Evolutionary conservation across 1,139 yeast genomes (phyloP).

Genomic region (Saccharomycopsis hybrid): DNA sequence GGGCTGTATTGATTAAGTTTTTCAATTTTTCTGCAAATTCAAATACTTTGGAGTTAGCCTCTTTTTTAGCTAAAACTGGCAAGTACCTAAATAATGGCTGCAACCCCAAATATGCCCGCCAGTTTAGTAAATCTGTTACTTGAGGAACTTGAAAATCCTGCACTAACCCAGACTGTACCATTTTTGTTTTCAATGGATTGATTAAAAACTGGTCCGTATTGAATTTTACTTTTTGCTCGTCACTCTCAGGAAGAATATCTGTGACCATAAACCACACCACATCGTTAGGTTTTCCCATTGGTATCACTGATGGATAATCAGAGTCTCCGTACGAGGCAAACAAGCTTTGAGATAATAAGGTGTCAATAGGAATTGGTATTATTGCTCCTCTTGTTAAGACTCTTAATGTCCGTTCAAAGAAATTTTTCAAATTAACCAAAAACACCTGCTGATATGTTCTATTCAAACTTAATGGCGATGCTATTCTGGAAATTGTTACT

Average conservation of each 20-base stretch:
- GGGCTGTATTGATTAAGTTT: conserved; percentile 43
- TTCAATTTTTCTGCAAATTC: conserved; percentile 46
- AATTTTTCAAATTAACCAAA: conserved; percentile 52
- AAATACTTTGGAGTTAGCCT: conserved; percentile 29
- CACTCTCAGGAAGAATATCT: conserved; percentile 36
- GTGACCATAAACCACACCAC: conserved; percentile 79
- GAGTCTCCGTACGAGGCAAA: conserved; percentile 36
- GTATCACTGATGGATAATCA: conserved; percentile 36
- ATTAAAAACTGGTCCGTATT: conserved; percentile 45
- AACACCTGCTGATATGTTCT: conserved; percentile 59
- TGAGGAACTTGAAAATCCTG: conserved; percentile 21
- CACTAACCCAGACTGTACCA: conserved; percentile 58
- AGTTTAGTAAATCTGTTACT: conserved; percentile 27
- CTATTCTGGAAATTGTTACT: conserved; percentile 55
- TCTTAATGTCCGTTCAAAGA: conserved; percentile 54
- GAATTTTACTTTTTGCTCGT: conserved; percentile 27
- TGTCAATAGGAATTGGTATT: conserved; percentile 74
- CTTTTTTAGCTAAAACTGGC: not conserved
- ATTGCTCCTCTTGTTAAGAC: conserved; percentile 57
- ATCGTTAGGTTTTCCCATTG: conserved; percentile 60
- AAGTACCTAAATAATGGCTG: conserved; percentile 31
- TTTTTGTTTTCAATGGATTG: conserved; percentile 57
- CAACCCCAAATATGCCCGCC: conserved; percentile 45
- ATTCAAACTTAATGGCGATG: conserved; percentile 69
- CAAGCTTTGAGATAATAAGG: conserved; percentile 57